These are phyloP conservation scores for Parmelia sp. DNA, from an alignment of 495 filamentous ascomycete species.

Conservation along the genomic window DNA sequence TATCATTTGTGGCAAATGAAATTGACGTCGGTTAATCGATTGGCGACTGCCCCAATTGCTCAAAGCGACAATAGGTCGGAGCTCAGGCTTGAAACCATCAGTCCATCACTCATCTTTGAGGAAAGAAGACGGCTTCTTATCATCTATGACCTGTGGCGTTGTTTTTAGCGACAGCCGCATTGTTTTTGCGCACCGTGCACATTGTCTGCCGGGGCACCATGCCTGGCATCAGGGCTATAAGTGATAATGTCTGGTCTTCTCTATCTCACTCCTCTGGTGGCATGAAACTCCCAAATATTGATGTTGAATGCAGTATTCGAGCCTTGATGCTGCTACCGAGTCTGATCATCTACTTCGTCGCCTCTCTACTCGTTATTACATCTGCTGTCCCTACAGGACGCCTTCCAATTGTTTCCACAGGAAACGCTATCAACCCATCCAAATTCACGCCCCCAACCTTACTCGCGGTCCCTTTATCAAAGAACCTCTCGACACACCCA, in stretches of 20 bases:
- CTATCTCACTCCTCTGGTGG: not conserved
- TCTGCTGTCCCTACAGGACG: not conserved
- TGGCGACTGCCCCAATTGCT: not conserved
- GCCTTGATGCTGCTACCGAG: not conserved
- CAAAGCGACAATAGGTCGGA: not conserved
- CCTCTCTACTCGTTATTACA: not conserved
- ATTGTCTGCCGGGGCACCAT: not conserved
- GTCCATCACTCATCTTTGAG: not conserved
- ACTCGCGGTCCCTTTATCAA: too few relatives aligned
- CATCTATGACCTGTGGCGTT: too few relatives aligned
- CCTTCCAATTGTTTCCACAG: not conserved
- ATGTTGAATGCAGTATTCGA: not conserved
- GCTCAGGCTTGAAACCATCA: not conserved
- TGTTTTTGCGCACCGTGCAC: not conserved
- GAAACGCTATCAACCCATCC: not conserved
- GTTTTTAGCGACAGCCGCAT: not conserved
- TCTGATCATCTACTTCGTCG: not conserved
- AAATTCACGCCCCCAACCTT: not conserved
- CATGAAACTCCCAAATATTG: not conserved
- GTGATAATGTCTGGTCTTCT: not conserved
- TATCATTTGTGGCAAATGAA: not conserved
- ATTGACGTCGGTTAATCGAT: not conserved
- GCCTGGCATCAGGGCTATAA: not conserved
- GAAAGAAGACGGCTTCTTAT: not conserved
- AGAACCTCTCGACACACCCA: not conserved